Base-by-base conservation (phyloP, 1,284 basidiomycete species). In the Xerocomus minutiporus region DNA sequence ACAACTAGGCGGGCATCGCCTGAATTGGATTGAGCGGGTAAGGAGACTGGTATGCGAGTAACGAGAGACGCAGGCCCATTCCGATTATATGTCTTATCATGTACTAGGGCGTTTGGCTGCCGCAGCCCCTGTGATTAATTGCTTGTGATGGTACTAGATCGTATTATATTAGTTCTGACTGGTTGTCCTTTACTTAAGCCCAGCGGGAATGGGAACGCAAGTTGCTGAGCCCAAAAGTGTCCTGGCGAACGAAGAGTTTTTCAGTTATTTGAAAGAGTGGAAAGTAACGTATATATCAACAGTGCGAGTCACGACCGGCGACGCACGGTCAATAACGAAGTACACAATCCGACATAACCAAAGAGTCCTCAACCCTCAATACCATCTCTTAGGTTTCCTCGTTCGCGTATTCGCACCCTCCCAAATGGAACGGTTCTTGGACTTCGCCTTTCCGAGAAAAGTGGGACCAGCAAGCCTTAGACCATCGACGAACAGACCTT, bases 401-500 rank as follows among this genome's bases (percentile, higher is more conserved):
- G 13, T 52, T 35, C 50, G 39, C 23, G 15, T 45, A 12, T 51
- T 41, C 13, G 41, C 46, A 17, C 63, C 62, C 45, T 63, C 62
- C 65, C 62, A 63, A 28, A 66, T 46, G 1, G 62, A 67, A 32
- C 53, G 59, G 28, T 64, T 67, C 40, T 46, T 53, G 20, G 53
- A 64, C 39, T 66, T 63, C 46, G 59, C 40, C 26, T 52, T 63
- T 43, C 57, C 63, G 11, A 67, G 59, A 1, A 45, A 2, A n/a
- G 59, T 55, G n/a, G 62, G 50, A 0, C 53, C 40, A 15, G 55
- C 49, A 6, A 64, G 26, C 45, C 15, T 44, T 3, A 64, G 32
- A 3, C 63, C 52, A 8, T 67, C 62, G 17, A 54, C 65, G 39
- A 55, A 68, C 7, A 64, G 36, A 32, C 62, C 65, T 26, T 65